Base-by-base conservation (phyloP, 352 stramenopile genomes). In the Pythium sp. region DNA sequence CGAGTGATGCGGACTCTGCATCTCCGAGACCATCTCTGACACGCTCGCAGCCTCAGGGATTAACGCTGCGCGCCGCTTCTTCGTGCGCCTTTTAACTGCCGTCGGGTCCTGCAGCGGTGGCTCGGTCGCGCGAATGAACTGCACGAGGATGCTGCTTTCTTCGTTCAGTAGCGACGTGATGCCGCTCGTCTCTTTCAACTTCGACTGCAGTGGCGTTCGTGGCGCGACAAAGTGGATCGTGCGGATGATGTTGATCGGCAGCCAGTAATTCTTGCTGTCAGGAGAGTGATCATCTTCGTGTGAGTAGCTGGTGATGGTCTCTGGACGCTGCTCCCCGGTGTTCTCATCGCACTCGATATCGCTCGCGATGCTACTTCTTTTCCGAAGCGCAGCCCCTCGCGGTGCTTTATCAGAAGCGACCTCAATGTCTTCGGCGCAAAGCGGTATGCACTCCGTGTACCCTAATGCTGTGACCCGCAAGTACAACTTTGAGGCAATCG, bases 161-260 rank as follows among this genome's bases (percentile, higher is more conserved):
- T 93, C 84, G 5, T 78, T 87, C 22, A 93, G 68, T 28, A 91
- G 86, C 41, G 80, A 73, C 4, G 68, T 77, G 28, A 93, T 77
- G 18, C 85, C 87, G 41, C 83, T 92, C 6, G 82, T 92, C 24
- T 95, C 87, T 54, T 90, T 89, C 18, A 93, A 63, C 61, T 92
- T 93, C 1, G 85, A 81, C 38, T 91, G 76, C 4, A 95, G 74
- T 2, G 84, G 82, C 2, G 87, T 95, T 3, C 82, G 78, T 9
- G 87, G 87, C 2, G 87, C 79, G 58, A 92, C 92, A 69, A 93
- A 92, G 57, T 88, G 81, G 34, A 93, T 80, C 36, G 81, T 89
- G 12, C 85, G 82, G 47, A 93, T 91, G 65, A 94, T 73, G 24
- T 91, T 90, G 18, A 90, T 77, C 24, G 84, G 87, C 3, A 94